Evolutionary conservation across 2,329 filamentous ascomycete species (phyloP).

Genomic region (Apiospora pterosperma): DNA sequence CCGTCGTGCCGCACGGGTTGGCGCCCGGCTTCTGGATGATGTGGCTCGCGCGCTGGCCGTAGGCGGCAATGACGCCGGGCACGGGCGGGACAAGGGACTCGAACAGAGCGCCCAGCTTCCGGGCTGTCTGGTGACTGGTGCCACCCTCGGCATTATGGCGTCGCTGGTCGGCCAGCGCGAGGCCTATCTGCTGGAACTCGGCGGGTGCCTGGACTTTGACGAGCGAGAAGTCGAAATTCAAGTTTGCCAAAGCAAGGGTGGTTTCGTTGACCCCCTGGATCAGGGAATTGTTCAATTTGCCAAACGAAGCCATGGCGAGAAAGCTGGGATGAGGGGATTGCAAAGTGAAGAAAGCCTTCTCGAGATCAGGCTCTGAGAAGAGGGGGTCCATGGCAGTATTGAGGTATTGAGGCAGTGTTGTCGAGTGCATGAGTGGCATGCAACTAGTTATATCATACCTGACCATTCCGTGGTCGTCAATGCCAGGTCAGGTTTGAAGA

Average conservation of each 20-base stretch:
- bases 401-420: neutral
- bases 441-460: neutral
- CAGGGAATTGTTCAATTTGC: neutral
- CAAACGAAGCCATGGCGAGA: neutral
- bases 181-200: neutral
- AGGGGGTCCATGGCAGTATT: neutral
- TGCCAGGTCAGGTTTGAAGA: too few relatives aligned
- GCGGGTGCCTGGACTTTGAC: neutral
- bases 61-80: neutral
- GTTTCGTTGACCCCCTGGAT: neutral
- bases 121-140: neutral
- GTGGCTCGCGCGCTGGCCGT: neutral
- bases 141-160: neutral
- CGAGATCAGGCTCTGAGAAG: neutral
- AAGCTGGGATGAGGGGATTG: neutral
- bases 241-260: neutral
- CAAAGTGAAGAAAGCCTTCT: neutral
- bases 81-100: neutral
- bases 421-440: neutral
- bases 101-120: neutral
- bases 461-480: too few relatives aligned
- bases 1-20: neutral
- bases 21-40: neutral
- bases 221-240: neutral
- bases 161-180: neutral